Percentiles rank a stretch among this genome's conserved stretches.
phyloP scores from a whole-genome alignment of 768 basidiomycete genomes.

The Gloeopeniophorella convolvens region DNA sequence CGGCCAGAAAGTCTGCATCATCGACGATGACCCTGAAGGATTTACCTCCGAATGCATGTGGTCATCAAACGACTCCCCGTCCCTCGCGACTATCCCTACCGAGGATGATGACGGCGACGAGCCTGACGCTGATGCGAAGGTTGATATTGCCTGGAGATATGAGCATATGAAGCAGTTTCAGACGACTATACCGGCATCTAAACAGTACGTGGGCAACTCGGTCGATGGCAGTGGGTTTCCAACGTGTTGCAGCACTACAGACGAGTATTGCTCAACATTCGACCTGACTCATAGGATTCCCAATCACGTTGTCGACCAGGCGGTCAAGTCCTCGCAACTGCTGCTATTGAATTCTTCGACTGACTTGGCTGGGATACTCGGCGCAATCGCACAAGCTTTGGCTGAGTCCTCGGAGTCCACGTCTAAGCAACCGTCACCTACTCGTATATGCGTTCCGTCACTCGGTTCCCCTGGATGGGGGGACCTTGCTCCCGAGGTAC shows the following conservation, averaged over 20 bases:
- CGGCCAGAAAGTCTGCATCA: slow-evolving; percentile 61
- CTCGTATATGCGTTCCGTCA: slow-evolving; percentile 19
- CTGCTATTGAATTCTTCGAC: slow-evolving; percentile 7
- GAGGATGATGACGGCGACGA: slow-evolving; percentile 33
- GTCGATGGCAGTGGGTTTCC: slow-evolving; percentile 10
- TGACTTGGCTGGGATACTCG: slow-evolving; percentile 4
- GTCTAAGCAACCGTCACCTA: slow-evolving; percentile 6
- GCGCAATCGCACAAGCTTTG: slow-evolving; percentile 9
- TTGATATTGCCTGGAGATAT: slow-evolving; percentile 98
- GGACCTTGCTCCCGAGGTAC: slow-evolving; percentile 49
- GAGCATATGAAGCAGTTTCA: slow-evolving; percentile 89
- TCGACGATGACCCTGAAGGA: slow-evolving; percentile 50
- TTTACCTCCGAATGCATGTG: slow-evolving; percentile 81
- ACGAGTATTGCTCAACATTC: slow-evolving; percentile 62
- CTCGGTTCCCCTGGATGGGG: slow-evolving; percentile 54
- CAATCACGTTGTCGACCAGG: slow-evolving; percentile 33
- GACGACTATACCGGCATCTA: slow-evolving; percentile 60
- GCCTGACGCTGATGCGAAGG: slow-evolving; percentile 46
- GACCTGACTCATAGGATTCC: slow-evolving; percentile 67
- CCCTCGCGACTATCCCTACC: slow-evolving; percentile 28
- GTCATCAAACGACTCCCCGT: slow-evolving; percentile 37
- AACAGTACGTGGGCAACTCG: slow-evolving; percentile 36
- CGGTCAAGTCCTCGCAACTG: slow-evolving; percentile 10
- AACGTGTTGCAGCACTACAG: slow-evolving; percentile 36
- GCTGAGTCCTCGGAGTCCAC: slow-evolving; percentile 25